Evolutionary conservation across 306 rosid species (phyloP), one percentile per base, ranked within the genome.

Genomic region (Castanea crenata): DNA sequence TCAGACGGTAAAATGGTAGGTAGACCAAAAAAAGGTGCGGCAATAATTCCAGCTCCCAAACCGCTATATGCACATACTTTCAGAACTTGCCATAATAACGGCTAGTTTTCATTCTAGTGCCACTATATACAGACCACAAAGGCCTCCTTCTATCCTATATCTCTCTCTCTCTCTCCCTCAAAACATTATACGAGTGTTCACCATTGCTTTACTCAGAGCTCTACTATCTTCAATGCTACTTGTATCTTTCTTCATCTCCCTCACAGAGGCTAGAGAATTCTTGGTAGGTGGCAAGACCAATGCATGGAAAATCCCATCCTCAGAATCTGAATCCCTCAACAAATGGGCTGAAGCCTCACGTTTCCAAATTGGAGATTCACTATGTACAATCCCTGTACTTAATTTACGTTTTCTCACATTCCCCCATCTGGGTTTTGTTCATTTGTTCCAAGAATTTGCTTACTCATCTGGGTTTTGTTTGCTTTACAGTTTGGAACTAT

Each of bases 321-420:
- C 84, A 4, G 72, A 68, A 35, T 51, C 34, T 52, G 62, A 80
- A 23, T 57, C 76, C 10, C 82, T 88, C 77, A 73, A 5, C 34
- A 59, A 38, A 5, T 87, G 91, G 90, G 78, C 88, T 49, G 56
- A 59, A 58, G 31, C 1, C n/a, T 74, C 74, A 15, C 80, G 25
- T 32, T 83, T 87, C 84, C 74, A 9, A 19, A 41, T 87, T 34
- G 87, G 82, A n/a, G 88, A 87, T 25, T 6, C 72, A n/a, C 54
- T 68, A 1, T 18, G 72, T 18, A 68, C 67, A 18, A 8, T 4
- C 23, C 69, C 83, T 23, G 77, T 82, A 44, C 6, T 86, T 82
- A 79, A 77, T 20, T 52, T 6, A 14, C 58, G 21, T 15, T 25
- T 35, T n/a, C 27, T 68, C 51, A 1, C 27, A 19, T 4, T 67